phyloP scores from a whole-genome alignment of 2,329 filamentous ascomycete genomes.

The Arthrinium phaeospermum region DNA sequence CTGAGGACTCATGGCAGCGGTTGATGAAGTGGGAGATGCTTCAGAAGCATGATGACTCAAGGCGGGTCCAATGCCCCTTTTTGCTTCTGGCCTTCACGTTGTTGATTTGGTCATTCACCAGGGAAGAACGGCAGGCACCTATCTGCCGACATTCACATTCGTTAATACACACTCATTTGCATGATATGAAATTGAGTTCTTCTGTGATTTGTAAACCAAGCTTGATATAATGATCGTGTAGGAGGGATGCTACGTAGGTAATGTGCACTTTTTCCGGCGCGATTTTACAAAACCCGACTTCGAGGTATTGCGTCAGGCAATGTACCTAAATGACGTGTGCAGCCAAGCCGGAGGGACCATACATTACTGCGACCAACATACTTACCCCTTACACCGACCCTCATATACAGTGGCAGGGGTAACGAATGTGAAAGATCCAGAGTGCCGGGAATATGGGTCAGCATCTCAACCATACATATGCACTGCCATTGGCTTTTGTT shows the following conservation, averaged over 20 bases:
- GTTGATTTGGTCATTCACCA: slow-evolving; percentile 8
- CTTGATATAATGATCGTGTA: neutral
- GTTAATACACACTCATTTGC: slow-evolving; percentile 36
- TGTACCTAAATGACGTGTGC: neutral
- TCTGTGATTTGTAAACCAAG: neutral
- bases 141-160: slow-evolving; percentile 20
- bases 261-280: neutral
- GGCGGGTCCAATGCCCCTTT: slow-evolving; percentile 1
- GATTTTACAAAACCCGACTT: neutral
- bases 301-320: neutral
- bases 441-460: no score
- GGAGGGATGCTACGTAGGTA: neutral
- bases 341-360: neutral
- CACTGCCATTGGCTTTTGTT: neutral
- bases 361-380: no score
- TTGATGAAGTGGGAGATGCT: neutral
- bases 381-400: neutral
- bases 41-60: neutral
- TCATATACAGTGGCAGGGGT: neutral
- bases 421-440: neutral
- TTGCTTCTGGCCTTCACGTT: slow-evolving; percentile 8
- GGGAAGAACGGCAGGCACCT: neutral
- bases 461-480: neutral
- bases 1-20: slow-evolving; percentile 1
- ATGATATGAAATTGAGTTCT: neutral